Base-by-base conservation (phyloP, 2,329 filamentous ascomycete genomes). In the Cladosporium colombiae region DNA sequence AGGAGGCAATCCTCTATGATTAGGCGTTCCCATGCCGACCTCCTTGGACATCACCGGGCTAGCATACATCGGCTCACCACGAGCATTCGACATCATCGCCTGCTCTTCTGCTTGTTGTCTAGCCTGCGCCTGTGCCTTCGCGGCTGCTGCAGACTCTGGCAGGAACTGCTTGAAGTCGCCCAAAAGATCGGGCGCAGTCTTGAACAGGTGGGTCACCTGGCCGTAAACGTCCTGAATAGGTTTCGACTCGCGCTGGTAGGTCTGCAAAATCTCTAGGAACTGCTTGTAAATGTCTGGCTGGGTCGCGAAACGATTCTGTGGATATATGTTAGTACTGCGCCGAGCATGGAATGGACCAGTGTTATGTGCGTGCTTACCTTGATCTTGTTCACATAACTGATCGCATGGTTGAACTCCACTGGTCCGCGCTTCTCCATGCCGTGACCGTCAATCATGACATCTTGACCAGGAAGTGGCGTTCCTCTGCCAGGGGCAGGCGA, bases 131-230 rank as follows among this genome's bases (percentile, higher is more conserved):
- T 83, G 85, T 67, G 80, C 84, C 71, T 85, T 84, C 62, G 86
- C 86, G 77, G 85, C 91, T 72, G 89, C 89, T 35, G 89, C 89
- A 52, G 94, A 96, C 76, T 99, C 95, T 0, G 95, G 95, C 8
- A 99, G 84, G 71, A 99, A 99, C 75, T 99, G 95, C 78, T 99
- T 99, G 77, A 99, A 99, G 75, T 99, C 95, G 78, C 99, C 95
- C 2, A 99, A 83, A 14, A 99, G 86, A 79, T 99, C 95, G 5
- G 94, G 94, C 0, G 96, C 95, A 5, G 91, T 90, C 75, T 92
- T 93, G 81, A 99, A 99, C 0, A 99, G 83, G 35, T 90, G 91
- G 0, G 96, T 99, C 27, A 99, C 95, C 78, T 99, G 95, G 1
- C 92, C 91, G 77, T 99, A 99, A 3, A 99, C 95, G 78, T 99